Conservation (phyloP, 1,284 basidiomycete genomes). For the Melampsora larici-populina region DNA sequence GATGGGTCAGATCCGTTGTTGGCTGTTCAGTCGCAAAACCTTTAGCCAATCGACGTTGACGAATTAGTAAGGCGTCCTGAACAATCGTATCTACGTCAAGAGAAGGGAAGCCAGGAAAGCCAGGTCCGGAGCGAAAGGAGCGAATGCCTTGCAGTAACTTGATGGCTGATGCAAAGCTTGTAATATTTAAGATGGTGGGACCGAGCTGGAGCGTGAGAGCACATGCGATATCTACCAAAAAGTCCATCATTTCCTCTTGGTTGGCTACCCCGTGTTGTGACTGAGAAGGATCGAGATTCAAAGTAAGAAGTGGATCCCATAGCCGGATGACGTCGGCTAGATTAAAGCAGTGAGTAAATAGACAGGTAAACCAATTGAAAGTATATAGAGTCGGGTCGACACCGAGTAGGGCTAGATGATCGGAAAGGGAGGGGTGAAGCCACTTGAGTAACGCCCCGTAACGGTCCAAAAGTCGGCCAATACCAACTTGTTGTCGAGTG, state of each 20-base stretch:
- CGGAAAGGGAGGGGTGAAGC: neutral
- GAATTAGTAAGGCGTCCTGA: neutral
- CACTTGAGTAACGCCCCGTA: neutral
- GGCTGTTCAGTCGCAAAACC: neutral
- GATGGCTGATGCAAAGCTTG: neutral
- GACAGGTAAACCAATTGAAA: conserved; percentile 7
- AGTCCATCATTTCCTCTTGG: neutral
- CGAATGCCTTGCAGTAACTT: neutral
- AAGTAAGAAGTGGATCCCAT: neutral
- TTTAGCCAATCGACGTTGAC: neutral
- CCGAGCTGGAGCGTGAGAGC: neutral
- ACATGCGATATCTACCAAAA: conserved; percentile 1
- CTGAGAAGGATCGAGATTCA: too few species aligned
- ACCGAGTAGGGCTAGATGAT: conserved; percentile 5
- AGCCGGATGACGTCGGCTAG: neutral
- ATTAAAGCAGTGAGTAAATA: conserved; percentile 5
- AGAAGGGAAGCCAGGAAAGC: neutral
- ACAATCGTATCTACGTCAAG: neutral
- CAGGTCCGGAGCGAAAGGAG: neutral
- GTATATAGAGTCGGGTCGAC: neutral
- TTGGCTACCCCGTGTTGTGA: too few species aligned
- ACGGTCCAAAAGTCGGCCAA: neutral
- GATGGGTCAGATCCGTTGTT: neutral
- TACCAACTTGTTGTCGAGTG: neutral
- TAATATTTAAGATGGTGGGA: neutral